Base-by-base conservation (phyloP, 768 basidiomycete species). In the Daedaleopsis nitida region DNA sequence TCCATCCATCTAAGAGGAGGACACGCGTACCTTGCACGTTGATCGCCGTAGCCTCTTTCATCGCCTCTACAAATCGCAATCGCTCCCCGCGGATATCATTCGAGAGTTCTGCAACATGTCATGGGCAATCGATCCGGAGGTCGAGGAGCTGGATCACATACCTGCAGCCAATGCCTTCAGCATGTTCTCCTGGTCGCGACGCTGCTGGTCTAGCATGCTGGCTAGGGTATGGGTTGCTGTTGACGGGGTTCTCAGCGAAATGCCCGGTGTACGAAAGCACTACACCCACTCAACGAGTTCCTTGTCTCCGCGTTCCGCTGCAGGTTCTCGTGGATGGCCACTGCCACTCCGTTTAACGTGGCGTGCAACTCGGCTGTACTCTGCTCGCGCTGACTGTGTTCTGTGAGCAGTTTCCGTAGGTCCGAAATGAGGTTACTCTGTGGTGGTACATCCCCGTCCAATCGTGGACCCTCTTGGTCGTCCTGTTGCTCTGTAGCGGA, bases 41-140 rank as follows among this genome's bases (percentile, higher is more conserved):
- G 66, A 96, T 91, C 1, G 86, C 85, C 0, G 94, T 96, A 1
- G 92, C 94, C 66, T 94, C 90, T 70, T 91, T 91, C 93, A 95
- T 96, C n/a, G 94, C 92, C 68, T 96, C 94, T 6, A 95, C 91
- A 67, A 96, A 95, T 7, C 91, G 80, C 56, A 95, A 74, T 50
- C 92, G 76, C 74, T 95, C 93, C 1, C 94, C 92, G 55, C 88
- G 86, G 55, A 96, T 94, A 66, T 95, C 94, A 58, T 83, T 81
- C 3, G 88, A 87, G 21, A 96, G 81, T 70, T 92, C 93, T 92
- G 66, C 17, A 24, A 52, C 32, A 5, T 14, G 59, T 59, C 8
- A 56, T n/a, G n/a, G n/a, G 24, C 13, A 27, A 23, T 47, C 60
- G 57, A 34, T 53, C 34, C 49, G 24, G 17, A 16, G 42, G 50